phyloP scores from a whole-genome alignment of 1,139 yeast genomes.

The Pichia terricola region DNA sequence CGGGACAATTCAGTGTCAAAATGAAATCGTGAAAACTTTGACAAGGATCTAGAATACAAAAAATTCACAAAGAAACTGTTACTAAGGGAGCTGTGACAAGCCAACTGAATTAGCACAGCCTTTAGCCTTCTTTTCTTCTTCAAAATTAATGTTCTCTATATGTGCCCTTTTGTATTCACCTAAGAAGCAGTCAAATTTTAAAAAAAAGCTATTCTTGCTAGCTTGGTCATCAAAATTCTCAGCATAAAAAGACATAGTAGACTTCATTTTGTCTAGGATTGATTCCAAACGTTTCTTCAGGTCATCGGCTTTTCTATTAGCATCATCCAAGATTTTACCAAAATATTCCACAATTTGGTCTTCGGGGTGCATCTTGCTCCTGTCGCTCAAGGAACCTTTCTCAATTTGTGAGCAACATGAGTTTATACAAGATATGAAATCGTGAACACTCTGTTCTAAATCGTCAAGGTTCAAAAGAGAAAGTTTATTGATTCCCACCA shows the following conservation, averaged over 20 bases:
- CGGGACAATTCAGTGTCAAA: too few relatives aligned
- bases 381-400: slow-evolving; percentile 69
- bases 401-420: slow-evolving; percentile 49
- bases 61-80: too few relatives aligned
- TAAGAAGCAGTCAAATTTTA: slow-evolving; percentile 64
- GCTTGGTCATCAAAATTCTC: slow-evolving; percentile 57
- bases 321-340: slow-evolving; percentile 46
- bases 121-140: slow-evolving; percentile 47
- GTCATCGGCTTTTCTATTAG: slow-evolving; percentile 49
- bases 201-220: slow-evolving; percentile 58
- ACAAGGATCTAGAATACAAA: too few relatives aligned
- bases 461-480: slow-evolving; percentile 73
- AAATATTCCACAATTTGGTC: slow-evolving; percentile 50
- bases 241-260: slow-evolving; percentile 72
- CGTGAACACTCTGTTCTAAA: slow-evolving; percentile 59
- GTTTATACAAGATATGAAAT: slow-evolving; percentile 44
- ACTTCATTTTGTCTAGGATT: slow-evolving; percentile 45
- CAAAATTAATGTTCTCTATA: slow-evolving; percentile 64
- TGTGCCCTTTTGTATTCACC: slow-evolving; percentile 70
- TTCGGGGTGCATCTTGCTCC: slow-evolving; percentile 60
- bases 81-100: too few relatives aligned
- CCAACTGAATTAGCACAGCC: too few relatives aligned
- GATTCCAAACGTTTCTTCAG: slow-evolving; percentile 47
- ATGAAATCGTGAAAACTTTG: too few relatives aligned
- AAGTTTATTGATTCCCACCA: slow-evolving; percentile 49